Evolutionary conservation across 2,329 filamentous ascomycete species (phyloP).

Genomic region (Gnomoniopsis smithogilvyi): DNA sequence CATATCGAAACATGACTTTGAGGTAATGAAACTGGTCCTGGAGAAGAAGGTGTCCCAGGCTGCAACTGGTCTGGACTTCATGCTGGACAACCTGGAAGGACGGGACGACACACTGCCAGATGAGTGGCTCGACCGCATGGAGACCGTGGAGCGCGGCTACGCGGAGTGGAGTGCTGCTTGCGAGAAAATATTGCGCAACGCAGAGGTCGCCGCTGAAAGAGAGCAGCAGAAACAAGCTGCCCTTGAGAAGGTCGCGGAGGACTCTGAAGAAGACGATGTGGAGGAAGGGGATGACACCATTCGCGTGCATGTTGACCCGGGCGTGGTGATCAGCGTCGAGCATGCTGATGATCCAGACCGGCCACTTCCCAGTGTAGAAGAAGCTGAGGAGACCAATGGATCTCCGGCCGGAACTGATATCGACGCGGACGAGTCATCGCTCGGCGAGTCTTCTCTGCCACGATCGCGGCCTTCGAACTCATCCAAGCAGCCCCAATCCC

Average conservation of each 20-base stretch:
- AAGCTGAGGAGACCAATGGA: background rate
- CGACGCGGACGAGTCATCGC: slow-evolving; percentile 3
- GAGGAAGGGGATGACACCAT: background rate
- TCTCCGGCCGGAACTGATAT: slow-evolving; percentile 3
- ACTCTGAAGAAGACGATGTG: background rate
- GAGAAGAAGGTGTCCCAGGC: slow-evolving; percentile 66
- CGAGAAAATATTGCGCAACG: slow-evolving; percentile 68
- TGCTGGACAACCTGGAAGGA: slow-evolving; percentile 85
- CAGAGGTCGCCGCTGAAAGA: slow-evolving; percentile 44
- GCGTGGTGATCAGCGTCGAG: slow-evolving; percentile 10
- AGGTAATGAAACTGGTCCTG: slow-evolving; percentile 60
- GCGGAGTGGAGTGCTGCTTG: slow-evolving; percentile 77
- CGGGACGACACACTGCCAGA: slow-evolving; percentile 81
- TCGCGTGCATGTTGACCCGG: background rate
- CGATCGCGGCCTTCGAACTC: slow-evolving; percentile 1
- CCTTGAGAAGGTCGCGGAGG: background rate
- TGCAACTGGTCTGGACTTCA: slow-evolving; percentile 73
- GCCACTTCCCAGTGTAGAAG: slow-evolving; percentile 3
- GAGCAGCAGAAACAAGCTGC: background rate
- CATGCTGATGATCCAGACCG: slow-evolving; percentile 1
- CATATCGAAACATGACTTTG: slow-evolving; percentile 45
- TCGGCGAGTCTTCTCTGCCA: background rate
- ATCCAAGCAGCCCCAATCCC: background rate
- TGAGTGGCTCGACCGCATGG: slow-evolving; percentile 82
- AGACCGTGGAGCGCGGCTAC: slow-evolving; percentile 73